phyloP scores from a whole-genome alignment of 768 basidiomycete species.

The Pleurotus salmoneostramineus region DNA sequence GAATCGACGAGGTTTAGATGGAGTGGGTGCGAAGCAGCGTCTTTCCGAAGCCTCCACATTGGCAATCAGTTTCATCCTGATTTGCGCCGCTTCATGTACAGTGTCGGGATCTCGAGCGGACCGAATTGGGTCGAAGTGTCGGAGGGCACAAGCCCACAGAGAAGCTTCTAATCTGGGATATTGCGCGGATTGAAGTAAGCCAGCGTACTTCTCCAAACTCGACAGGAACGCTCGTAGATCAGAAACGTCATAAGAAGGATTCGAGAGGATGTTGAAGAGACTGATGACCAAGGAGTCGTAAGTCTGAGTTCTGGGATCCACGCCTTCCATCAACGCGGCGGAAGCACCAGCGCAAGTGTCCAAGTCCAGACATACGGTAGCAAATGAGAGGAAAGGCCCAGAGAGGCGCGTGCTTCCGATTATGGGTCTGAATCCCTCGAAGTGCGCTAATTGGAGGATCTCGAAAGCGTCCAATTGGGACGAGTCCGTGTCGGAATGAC shows the following conservation, averaged over 20 bases:
- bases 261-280: conserved; percentile 13
- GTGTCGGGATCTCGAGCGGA: conserved; percentile 14
- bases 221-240: conserved; percentile 11
- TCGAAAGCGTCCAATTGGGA: background rate
- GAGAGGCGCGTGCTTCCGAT: background rate
- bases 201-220: conserved; percentile 19
- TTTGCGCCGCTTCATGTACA: conserved; percentile 24
- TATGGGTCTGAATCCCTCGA: background rate
- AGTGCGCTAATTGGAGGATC: background rate
- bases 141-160: conserved; percentile 47
- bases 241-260: conserved; percentile 3
- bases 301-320: conserved; percentile 17
- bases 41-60: conserved; percentile 49
- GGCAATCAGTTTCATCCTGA: conserved; percentile 36
- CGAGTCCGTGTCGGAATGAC: background rate
- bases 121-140: conserved; percentile 32
- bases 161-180: conserved; percentile 44
- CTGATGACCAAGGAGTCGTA: conserved; percentile 23
- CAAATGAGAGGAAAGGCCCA: background rate
- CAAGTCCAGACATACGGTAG: background rate
- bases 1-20: conserved; percentile 7
- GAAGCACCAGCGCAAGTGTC: background rate
- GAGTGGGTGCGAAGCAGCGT: conserved; percentile 33
- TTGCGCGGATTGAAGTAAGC: conserved; percentile 25
- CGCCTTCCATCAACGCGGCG: background rate